Evolutionary conservation across 2,329 filamentous ascomycete species (phyloP), one percentile per base, ranked within the genome.

Genomic region (Knoxdaviesia capensis): DNA sequence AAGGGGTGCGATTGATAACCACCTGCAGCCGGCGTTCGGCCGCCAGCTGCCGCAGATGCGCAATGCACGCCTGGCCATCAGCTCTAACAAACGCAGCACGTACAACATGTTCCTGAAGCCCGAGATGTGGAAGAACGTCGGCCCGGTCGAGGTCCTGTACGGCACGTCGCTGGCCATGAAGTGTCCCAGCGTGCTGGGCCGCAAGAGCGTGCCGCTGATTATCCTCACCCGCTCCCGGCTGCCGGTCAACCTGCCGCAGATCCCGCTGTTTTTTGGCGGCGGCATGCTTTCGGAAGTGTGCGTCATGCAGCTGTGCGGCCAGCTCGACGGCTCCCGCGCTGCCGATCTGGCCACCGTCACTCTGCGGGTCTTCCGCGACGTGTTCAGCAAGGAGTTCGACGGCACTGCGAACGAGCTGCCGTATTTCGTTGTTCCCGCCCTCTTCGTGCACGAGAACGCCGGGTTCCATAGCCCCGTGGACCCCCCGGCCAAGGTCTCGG

Each of bases 341-440:
- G 53, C 64, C 1, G 55, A 62, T 1, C 54, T 96, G n/a, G 76
- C 74, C 1, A 58, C 56, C 0, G 93, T 90, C 54, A 94, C 83
- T 0, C 60, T 92, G 36, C 67, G 70, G 5, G 58, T 92, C 0
- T 94, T 92, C 56, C 62, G 72, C 10, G 85, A 96, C 49, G 64
- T 94, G 0, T 96, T 94, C 61, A 88, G 86, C 56, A 98, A 98
- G 56, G 66, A 68, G 3, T 98, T 84, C 51, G 74, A 81, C 40
- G 63, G 71, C 0, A 65, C 74, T 10, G 50, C 64, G 0, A 57
- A 66, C 1, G 74, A 77, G 31, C 69, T 94, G 54, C 79, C 86
- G 0, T 98, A 94, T 56, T 94, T 86, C 63, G 53, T 94, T 9
- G 80, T 76, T 0, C 88, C 90, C 0, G 52, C 59, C 6, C 40